Percentiles rank a stretch among this genome's conserved stretches.
Evolutionary conservation across 2,329 filamentous ascomycete genomes (phyloP).

Genomic region (Karstenula rhodostoma): DNA sequence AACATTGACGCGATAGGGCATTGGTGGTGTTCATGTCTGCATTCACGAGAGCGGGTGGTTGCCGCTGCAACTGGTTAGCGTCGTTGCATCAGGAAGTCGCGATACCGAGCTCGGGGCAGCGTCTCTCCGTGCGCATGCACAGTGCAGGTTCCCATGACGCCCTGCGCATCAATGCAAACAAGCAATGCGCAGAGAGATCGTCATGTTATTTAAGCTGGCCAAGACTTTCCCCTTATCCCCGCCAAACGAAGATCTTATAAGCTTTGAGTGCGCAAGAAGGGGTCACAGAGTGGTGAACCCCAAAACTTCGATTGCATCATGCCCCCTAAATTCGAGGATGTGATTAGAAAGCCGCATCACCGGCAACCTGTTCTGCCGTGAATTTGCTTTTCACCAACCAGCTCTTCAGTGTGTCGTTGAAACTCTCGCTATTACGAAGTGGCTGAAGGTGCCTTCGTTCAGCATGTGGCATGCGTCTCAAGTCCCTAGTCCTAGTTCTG

Average conservation of each 20-base stretch:
- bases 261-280: too few species aligned
- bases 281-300: too few species aligned
- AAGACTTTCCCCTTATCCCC: too few species aligned
- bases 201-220: too few species aligned
- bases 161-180: too few species aligned
- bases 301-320: too few species aligned
- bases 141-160: too few species aligned
- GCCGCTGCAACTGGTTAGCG: not conserved
- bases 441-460: conserved; percentile 22
- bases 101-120: not conserved
- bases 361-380: not conserved
- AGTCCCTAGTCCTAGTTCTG: conserved; percentile 16
- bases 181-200: too few species aligned
- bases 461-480: not conserved
- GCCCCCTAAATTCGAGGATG: not conserved
- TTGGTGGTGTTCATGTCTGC: too few species aligned
- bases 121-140: not conserved
- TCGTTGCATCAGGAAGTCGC: not conserved
- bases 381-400: conserved; percentile 17
- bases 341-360: too few species aligned
- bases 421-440: conserved; percentile 23
- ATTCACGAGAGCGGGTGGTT: not conserved
- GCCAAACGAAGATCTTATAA: too few species aligned
- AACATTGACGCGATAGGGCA: too few species aligned
- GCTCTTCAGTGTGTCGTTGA: conserved; percentile 19